phyloP scores from a whole-genome alignment of 257 asterid genomes.

The Fraxinus quadrangulata region DNA sequence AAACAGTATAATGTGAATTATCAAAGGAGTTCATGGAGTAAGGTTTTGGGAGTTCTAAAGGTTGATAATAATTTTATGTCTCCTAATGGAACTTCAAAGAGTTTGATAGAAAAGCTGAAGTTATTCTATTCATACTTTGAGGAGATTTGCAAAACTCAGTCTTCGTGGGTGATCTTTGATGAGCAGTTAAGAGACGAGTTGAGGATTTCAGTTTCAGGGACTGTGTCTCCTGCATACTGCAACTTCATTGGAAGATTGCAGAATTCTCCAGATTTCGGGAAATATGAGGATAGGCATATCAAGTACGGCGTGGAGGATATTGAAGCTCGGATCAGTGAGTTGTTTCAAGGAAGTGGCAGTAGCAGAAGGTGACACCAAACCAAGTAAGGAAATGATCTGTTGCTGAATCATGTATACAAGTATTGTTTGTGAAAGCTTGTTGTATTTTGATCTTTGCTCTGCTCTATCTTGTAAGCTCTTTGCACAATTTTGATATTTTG shows the following conservation, averaged over 20 bases:
- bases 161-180: slow-evolving; percentile 78
- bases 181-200: slow-evolving; percentile 76
- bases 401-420: slow-evolving; percentile 37
- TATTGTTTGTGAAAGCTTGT: slow-evolving; percentile 26
- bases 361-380: slow-evolving; percentile 59
- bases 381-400: slow-evolving; percentile 32
- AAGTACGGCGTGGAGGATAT: slow-evolving; percentile 71
- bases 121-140: slow-evolving; percentile 73
- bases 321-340: slow-evolving; percentile 61
- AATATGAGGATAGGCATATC: slow-evolving; percentile 67
- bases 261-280: slow-evolving; percentile 50
- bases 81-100: slow-evolving; percentile 61
- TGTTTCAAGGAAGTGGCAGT: slow-evolving; percentile 59
- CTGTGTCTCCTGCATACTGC: slow-evolving; percentile 58
- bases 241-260: slow-evolving; percentile 68
- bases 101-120: slow-evolving; percentile 73
- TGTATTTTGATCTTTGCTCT: slow-evolving; percentile 22
- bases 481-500: slow-evolving; percentile 25
- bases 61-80: slow-evolving; percentile 52
- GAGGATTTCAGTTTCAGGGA: slow-evolving; percentile 56
- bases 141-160: slow-evolving; percentile 66
- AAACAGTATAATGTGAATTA: slow-evolving; percentile 80
- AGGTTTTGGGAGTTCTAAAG: slow-evolving; percentile 72
- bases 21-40: slow-evolving; percentile 90
- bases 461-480: slow-evolving; percentile 8